These are phyloP conservation scores for Trametes coccinea DNA, from an alignment of 768 basidiomycete genomes.

Conservation along the genomic window DNA sequence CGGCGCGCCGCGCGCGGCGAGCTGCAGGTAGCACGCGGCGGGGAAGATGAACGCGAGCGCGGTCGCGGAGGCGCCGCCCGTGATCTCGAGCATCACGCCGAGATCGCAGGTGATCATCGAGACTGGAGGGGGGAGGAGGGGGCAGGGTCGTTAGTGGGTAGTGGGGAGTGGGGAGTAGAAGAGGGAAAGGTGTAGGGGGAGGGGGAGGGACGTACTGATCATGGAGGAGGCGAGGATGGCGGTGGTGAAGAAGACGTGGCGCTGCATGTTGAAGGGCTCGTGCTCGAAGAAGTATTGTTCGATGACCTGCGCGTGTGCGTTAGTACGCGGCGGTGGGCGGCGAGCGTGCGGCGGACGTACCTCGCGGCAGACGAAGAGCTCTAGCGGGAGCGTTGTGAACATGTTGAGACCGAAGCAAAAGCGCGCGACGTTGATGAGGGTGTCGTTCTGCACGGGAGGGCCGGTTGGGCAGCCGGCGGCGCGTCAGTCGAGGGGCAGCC, in stretches of 20 bases:
- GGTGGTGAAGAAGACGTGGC: conserved; percentile 91
- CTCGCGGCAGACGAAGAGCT: conserved; percentile 97
- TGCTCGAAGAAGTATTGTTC: conserved; percentile 96
- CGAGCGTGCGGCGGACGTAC: conserved; percentile 53
- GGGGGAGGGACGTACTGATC: conserved; percentile 56
- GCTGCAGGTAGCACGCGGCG: conserved; percentile 81
- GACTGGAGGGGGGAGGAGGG: conserved; percentile 46
- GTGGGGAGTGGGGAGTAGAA: background rate
- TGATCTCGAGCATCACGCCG: conserved; percentile 97
- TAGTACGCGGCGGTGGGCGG: background rate
- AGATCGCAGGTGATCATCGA: conserved; percentile 93
- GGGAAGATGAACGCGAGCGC: conserved; percentile 93
- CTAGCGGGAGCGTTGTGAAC: conserved; percentile 96
- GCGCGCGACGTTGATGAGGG: conserved; percentile 92
- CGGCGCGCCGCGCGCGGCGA: conserved; percentile 53
- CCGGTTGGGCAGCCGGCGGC: background rate
- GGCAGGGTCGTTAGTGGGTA: background rate
- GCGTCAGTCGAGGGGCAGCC: background rate
- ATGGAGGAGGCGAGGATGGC: conserved; percentile 79
- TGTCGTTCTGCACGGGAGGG: conserved; percentile 55
- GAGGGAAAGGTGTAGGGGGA: background rate
- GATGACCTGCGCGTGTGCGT: conserved; percentile 59
- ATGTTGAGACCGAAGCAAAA: conserved; percentile 95
- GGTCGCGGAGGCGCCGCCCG: conserved; percentile 93
- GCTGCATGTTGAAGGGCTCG: conserved; percentile 75